Conservation (phyloP, 768 basidiomycete species). For the Wakefieldia striispora region DNA sequence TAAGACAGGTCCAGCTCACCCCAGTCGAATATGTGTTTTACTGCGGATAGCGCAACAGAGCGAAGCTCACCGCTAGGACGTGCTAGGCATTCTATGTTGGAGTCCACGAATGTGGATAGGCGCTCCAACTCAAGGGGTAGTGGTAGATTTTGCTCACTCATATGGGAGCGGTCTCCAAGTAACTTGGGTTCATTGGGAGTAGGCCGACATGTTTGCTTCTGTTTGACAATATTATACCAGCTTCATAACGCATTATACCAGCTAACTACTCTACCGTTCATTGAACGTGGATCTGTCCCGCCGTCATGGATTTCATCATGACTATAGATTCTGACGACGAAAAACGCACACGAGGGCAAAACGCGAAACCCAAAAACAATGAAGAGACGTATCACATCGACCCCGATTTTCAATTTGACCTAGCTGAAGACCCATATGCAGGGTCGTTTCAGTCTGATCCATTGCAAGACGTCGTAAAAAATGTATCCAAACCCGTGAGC, state of each 20-base stretch:
- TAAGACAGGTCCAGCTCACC: constrained; percentile 43
- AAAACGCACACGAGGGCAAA: constrained; percentile 33
- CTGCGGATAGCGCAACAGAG: constrained; percentile 58
- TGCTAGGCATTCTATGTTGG: constrained; percentile 54
- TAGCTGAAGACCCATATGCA: constrained; percentile 65
- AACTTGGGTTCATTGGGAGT: background rate
- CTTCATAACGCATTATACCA: background rate
- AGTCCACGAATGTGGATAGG: constrained; percentile 56
- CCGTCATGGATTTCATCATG: constrained; percentile 65
- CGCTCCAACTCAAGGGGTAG: constrained; percentile 43
- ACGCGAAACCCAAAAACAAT: constrained; percentile 27
- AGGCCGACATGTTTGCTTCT: constrained; percentile 14
- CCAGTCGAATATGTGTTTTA: constrained; percentile 74
- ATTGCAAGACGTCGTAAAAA: constrained; percentile 58
- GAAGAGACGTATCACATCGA: constrained; percentile 65
- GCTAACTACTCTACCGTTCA: no score
- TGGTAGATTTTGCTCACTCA: constrained; percentile 17
- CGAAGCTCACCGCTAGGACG: constrained; percentile 52
- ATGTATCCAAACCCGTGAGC: constrained; percentile 57
- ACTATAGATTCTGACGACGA: constrained; percentile 83
- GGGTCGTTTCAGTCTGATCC: constrained; percentile 48
- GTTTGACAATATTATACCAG: constrained; percentile 11
- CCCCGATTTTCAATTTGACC: constrained; percentile 81
- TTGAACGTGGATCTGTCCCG: no score
- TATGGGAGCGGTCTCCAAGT: background rate